Evolutionary conservation across 2,329 filamentous ascomycete species (phyloP), one percentile per base, ranked within the genome.

Genomic region (Colletotrichum salicis): DNA sequence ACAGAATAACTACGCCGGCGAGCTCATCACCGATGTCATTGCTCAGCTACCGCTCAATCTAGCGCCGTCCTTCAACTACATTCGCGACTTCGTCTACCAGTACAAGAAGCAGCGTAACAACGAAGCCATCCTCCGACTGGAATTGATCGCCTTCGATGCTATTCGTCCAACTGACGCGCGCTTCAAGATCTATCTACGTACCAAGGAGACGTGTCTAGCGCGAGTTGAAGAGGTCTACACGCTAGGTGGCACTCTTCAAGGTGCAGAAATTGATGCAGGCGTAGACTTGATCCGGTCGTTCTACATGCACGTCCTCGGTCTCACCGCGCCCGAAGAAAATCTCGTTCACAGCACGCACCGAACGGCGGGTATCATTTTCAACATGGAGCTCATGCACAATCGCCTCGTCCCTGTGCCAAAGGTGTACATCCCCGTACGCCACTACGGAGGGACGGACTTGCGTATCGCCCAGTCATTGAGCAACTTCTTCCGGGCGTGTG

Each of bases 151-250:
- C 0, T 75, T 83, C 13, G 82, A 84, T 59, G 73, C 78, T 7
- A 73, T 82, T 3, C 58, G 74, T 1, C 68, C 76, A 0, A 41
- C 61, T 0, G 60, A 78, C 2, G 80, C 81, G 1, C 78, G 82
- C 3, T 72, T 83, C 37, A 83, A 84, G 62, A 74, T 84, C 45
- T 84, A 83, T 69, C 75, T 82, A 19, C 75, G 82, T 13, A 74
- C 65, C 12, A 76, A 77, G 13, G 45, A 75, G 1, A 83, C 81
- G 0, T 71, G 56, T 7, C 82, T 83, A 41, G 71, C 67, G 2
- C 77, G 76, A 1, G 76, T 82, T 7, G 52, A 54, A 0, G 75
- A 80, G 2, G 72, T 65, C 0, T 78, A 80, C 71, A 73, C 75
- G 0, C 69, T 80, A 1, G 76, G 76, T 1, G 71, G 76, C 4